phyloP scores from a whole-genome alignment of 2,329 filamentous ascomycete species.

The Ilyonectria sp. region DNA sequence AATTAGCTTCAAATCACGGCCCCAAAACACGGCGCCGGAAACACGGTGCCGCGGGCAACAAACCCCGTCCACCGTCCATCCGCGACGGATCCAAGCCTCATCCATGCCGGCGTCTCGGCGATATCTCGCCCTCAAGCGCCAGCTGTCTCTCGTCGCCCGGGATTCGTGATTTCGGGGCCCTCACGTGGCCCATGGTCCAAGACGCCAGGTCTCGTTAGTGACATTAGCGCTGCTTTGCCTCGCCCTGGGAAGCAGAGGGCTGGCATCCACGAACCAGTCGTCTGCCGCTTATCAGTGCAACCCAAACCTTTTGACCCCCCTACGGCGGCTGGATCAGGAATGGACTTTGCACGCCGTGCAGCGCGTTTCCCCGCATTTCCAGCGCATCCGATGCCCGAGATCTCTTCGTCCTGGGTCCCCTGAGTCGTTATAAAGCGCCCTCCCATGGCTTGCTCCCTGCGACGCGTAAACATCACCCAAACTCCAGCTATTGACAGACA shows the following conservation, averaged over 20 bases:
- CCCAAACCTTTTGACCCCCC: conserved; percentile 11
- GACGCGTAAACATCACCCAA: background rate
- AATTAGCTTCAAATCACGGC: too few species aligned
- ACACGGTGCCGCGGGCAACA: too few species aligned
- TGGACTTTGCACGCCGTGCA: conserved; percentile 24
- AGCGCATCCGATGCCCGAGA: conserved; percentile 17
- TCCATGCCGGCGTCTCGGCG: background rate
- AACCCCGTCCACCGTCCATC: too few species aligned
- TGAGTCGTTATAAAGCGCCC: background rate
- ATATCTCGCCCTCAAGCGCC: background rate
- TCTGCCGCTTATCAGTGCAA: conserved; percentile 28
- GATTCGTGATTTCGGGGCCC: conserved; percentile 1
- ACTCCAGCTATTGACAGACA: background rate
- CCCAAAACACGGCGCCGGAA: too few species aligned
- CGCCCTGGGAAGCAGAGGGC: conserved; percentile 6
- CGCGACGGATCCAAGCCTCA: too few species aligned
- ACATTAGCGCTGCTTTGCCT: conserved; percentile 2
- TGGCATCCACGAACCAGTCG: conserved; percentile 25
- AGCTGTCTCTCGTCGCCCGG: conserved; percentile 3
- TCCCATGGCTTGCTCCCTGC: background rate
- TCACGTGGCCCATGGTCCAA: background rate
- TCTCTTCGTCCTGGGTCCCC: background rate
- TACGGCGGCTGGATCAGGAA: conserved; percentile 17
- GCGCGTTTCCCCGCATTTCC: conserved; percentile 30
- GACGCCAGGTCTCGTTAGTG: conserved; percentile 14